Evolutionary conservation across 139 green algal species (phyloP), one percentile per base, ranked within the genome.

Genomic region (Dunaliella sp.): DNA sequence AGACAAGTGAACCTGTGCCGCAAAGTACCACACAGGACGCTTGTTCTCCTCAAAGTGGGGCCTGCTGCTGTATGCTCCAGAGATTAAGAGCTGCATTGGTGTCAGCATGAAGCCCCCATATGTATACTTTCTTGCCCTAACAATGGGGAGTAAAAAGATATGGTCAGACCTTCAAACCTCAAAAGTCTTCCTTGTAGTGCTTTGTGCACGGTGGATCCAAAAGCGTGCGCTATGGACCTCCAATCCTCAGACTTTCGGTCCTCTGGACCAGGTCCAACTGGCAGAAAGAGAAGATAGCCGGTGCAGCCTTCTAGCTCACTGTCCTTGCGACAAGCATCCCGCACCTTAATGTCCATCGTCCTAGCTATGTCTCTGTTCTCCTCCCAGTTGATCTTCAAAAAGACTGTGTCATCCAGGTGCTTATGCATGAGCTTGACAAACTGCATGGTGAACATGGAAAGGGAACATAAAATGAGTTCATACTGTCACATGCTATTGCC

Each of bases 311-410:
- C 2, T 22, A 78, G 65, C 2, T 80, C 57, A 36, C 25, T 7
- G 16, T 24, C 32, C 2, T 2, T 59, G 65, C 48, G 3, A 58
- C 31, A 58, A 28, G 3, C 38, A 28, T 1, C 0, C 30, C 77
- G 21, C 81, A 93, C 93, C 90, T 97, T 97, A 78, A 98, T 89
- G 30, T 91, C 94, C 1, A 98, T 86, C 1, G 90, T 90, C 84
- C 94, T 95, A 86, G 91, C 95, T 75, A 98, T 91, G 1, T 90
- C 48, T 75, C 95, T 96, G 93, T 98, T 98, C 24, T 94, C 94
- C 58, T 98, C 96, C 84, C 96, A 98, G 84, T 97, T 95, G 2
- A 98, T 86, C 36, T 97, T 97, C 38, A 98, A 86, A 35, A 99
- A 91, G 0, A 95, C 33, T 1, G 98, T 90, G 73, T 98, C 92